A percentile compares a stretch with the other conserved stretches of the same genome.
Conservation (phyloP, 2,329 filamentous ascomycete species). For the Dryadomyces sulphureus region DNA sequence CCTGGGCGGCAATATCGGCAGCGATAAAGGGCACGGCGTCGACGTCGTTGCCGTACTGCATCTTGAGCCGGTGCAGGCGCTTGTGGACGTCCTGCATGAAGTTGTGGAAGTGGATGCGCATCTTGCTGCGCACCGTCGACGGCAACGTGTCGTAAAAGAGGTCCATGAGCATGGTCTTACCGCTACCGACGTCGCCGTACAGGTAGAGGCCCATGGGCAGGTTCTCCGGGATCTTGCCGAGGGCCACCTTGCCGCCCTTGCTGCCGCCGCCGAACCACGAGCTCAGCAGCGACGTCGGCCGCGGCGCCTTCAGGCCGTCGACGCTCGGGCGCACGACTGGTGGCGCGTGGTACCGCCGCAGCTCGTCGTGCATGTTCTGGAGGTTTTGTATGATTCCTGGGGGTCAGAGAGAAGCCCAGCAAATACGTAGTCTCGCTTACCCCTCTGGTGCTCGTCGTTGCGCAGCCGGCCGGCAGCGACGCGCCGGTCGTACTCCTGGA, state of each 20-base stretch:
- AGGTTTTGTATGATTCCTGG: slow-evolving; percentile 76
- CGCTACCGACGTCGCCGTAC: slow-evolving; percentile 90
- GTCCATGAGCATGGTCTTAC: slow-evolving; percentile 99
- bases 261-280: slow-evolving; percentile 39
- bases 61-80: slow-evolving; percentile 78
- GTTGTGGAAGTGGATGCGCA: slow-evolving; percentile 94
- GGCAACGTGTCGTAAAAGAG: slow-evolving; percentile 92
- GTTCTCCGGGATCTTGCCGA: slow-evolving; percentile 47
- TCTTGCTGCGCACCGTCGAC: slow-evolving; percentile 63
- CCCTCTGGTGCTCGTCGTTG: slow-evolving; percentile 84
- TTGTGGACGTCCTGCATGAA: slow-evolving; percentile 99
- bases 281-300: slow-evolving; percentile 37
- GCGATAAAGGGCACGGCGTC: slow-evolving; percentile 87
- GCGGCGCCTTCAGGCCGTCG: slow-evolving; percentile 41
- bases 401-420: background rate
- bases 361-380: slow-evolving; percentile 75
- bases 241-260: slow-evolving; percentile 16
- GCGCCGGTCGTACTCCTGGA: slow-evolving; percentile 76
- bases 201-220: slow-evolving; percentile 86
- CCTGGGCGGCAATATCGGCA: slow-evolving; percentile 77
- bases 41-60: slow-evolving; percentile 74
- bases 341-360: slow-evolving; percentile 58
- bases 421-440: slow-evolving; percentile 25
- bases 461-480: slow-evolving; percentile 60
- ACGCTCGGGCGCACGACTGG: slow-evolving; percentile 63